Evolutionary conservation across 2,329 filamentous ascomycete species (phyloP).

Genomic region (Lasiodiplodia sp.): DNA sequence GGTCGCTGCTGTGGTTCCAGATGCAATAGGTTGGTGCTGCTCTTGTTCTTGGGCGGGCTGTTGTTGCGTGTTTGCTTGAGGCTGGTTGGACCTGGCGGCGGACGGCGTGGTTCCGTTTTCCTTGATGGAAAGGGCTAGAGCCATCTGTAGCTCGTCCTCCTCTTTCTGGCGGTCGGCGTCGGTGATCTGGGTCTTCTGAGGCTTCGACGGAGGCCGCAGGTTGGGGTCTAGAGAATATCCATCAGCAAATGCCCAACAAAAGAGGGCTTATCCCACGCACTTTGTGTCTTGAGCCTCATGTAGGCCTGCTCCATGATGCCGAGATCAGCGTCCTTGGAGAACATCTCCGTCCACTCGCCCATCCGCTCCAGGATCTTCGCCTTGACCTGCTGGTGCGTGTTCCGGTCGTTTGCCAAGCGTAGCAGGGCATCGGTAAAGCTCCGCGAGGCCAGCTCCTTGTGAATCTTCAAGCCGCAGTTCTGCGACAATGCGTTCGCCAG

Average conservation of each 20-base stretch:
- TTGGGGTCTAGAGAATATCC: slow-evolving; percentile 74
- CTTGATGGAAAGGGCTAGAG: slow-evolving; percentile 88
- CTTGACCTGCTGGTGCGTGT: slow-evolving; percentile 96
- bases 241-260: slow-evolving; percentile 31
- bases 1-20: slow-evolving; percentile 92
- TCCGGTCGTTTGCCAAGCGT: slow-evolving; percentile 89
- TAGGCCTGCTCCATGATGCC: slow-evolving; percentile 98
- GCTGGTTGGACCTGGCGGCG: slow-evolving; percentile 50
- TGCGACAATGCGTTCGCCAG: slow-evolving; percentile 90
- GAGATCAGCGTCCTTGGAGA: slow-evolving; percentile 84
- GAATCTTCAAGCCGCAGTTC: slow-evolving; percentile 86
- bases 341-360: slow-evolving; percentile 97
- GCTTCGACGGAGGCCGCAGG: slow-evolving; percentile 88
- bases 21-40: slow-evolving; percentile 67
- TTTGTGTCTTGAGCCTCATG: slow-evolving; percentile 78
- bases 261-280: slow-evolving; percentile 43
- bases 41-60: slow-evolving; percentile 39
- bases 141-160: slow-evolving; percentile 97
- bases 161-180: slow-evolving; percentile 91
- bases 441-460: slow-evolving; percentile 87
- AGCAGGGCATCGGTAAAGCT: slow-evolving; percentile 94
- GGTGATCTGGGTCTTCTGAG: slow-evolving; percentile 90
- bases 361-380: slow-evolving; percentile 96
- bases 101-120: slow-evolving; percentile 66
- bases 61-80: slow-evolving; percentile 41